Evolutionary conservation across 495 filamentous ascomycete genomes (phyloP).

Genomic region (Podospora conica): DNA sequence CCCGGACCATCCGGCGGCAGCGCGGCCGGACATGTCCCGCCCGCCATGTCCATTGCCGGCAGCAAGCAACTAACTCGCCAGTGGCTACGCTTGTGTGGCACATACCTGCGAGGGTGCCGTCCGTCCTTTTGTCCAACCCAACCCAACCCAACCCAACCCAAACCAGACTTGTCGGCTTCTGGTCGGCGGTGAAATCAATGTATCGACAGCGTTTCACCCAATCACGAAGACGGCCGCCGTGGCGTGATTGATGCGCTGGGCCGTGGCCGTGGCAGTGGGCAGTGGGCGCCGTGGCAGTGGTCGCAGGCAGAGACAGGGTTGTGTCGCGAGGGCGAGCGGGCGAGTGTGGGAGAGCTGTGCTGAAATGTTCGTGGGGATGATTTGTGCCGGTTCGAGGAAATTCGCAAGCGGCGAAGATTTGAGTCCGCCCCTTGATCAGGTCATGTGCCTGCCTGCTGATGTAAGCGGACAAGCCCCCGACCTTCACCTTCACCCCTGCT

Average conservation of each 20-base stretch:
- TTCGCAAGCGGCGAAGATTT: conserved; percentile 24
- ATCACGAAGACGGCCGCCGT: background rate
- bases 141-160: background rate
- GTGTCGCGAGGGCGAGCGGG: background rate
- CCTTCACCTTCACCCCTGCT: no score
- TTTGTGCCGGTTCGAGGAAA: conserved; percentile 26
- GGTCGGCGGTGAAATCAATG: background rate
- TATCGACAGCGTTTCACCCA: background rate
- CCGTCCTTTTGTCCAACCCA: background rate
- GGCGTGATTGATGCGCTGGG: background rate
- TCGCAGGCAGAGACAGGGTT: conserved; percentile 2
- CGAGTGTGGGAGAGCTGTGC: conserved; percentile 27
- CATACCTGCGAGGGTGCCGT: background rate
- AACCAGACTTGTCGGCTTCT: background rate
- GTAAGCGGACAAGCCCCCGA: background rate
- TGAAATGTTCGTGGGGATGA: conserved; percentile 39
- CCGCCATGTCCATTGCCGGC: background rate
- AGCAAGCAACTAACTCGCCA: background rate
- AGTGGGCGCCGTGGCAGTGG: background rate
- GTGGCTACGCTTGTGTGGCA: background rate
- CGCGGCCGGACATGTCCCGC: background rate
- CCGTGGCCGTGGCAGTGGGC: background rate
- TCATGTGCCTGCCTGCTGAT: background rate
- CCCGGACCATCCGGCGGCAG: background rate
- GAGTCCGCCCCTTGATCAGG: conserved; percentile 18